These are phyloP conservation scores for Microcyclospora tardicrescens DNA, from an alignment of 2,329 filamentous ascomycete species.

Conservation along the genomic window DNA sequence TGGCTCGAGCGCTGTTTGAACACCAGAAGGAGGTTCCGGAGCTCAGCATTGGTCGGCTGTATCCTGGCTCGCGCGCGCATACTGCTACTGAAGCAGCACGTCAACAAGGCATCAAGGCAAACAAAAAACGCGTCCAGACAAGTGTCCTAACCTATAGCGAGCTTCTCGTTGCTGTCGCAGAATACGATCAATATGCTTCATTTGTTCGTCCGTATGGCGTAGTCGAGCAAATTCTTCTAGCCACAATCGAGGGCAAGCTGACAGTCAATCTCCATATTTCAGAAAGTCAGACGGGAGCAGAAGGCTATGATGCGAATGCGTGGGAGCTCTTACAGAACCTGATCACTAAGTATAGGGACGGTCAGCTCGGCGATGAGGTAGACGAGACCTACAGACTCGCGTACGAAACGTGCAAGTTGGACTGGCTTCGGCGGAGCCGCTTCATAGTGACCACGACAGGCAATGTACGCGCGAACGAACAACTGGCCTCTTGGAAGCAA, in stretches of 20 bases:
- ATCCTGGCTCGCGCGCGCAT: slow-evolving; percentile 4
- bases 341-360: not conserved
- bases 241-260: not conserved
- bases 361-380: not conserved
- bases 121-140: no score
- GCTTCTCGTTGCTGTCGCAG: slow-evolving; percentile 4
- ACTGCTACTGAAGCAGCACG: not conserved
- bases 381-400: slow-evolving; percentile 1
- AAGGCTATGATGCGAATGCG: not conserved
- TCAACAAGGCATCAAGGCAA: no score
- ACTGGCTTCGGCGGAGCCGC: slow-evolving; percentile 5
- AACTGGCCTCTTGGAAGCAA: slow-evolving; percentile 1
- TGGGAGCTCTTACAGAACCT: slow-evolving; percentile 2
- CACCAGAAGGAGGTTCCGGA: not conserved
- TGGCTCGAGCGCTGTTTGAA: slow-evolving; percentile 1
- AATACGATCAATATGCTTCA: not conserved
- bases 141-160: slow-evolving; percentile 1
- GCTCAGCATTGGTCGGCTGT: slow-evolving; percentile 5
- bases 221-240: slow-evolving; percentile 1
- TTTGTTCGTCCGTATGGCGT: slow-evolving; percentile 1
- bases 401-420: slow-evolving; percentile 5
- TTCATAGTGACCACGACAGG: slow-evolving; percentile 9
- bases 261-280: no score
- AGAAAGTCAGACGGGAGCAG: no score
- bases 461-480: slow-evolving; percentile 4